Conservation (phyloP, 2,329 filamentous ascomycete genomes). For the Ophiostoma novo-ulmi region DNA sequence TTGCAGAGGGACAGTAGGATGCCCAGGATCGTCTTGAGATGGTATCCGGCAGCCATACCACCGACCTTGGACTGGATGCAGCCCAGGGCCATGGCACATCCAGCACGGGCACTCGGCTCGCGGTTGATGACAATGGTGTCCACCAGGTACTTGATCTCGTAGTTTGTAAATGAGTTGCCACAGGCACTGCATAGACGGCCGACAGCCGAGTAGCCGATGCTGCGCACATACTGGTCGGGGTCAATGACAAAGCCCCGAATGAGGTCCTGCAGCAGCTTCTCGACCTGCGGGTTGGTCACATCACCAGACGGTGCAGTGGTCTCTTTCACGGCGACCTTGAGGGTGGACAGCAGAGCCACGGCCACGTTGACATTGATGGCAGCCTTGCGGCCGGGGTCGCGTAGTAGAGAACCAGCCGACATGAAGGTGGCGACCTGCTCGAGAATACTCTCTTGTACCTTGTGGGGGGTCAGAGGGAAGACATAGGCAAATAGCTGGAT, state of each 20-base stretch:
- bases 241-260: constrained; percentile 69
- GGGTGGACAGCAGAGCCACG: constrained; percentile 69
- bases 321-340: constrained; percentile 81
- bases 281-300: constrained; percentile 67
- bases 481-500: constrained; percentile 90
- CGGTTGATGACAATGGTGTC: constrained; percentile 92
- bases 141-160: constrained; percentile 79
- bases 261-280: constrained; percentile 77
- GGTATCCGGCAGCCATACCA: constrained; percentile 93
- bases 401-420: constrained; percentile 71
- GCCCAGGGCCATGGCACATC: constrained; percentile 88
- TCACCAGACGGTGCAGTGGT: constrained; percentile 67
- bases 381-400: constrained; percentile 81
- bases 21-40: constrained; percentile 94
- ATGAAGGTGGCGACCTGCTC: constrained; percentile 90
- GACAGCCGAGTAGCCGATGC: constrained; percentile 76
- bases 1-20: constrained; percentile 97
- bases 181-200: constrained; percentile 78
- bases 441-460: constrained; percentile 91
- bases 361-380: constrained; percentile 90
- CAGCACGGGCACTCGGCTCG: constrained; percentile 86
- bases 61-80: constrained; percentile 93
- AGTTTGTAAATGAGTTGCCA: constrained; percentile 82
- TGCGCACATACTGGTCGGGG: constrained; percentile 78
- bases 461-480: constrained; percentile 80